Evolutionary conservation across 2,329 filamentous ascomycete species (phyloP).

Genomic region (Fusarium sp.): DNA sequence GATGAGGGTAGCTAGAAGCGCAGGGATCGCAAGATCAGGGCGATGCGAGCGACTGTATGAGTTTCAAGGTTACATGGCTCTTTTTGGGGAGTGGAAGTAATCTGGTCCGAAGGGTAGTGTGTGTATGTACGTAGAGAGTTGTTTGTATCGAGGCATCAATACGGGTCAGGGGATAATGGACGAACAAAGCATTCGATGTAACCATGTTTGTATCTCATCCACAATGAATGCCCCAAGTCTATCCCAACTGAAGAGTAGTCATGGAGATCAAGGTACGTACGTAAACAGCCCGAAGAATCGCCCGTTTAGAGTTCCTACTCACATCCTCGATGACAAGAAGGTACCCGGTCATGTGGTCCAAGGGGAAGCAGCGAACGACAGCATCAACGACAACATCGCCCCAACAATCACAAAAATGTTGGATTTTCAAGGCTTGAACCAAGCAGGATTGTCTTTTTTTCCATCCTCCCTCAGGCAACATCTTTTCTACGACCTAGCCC

Average conservation of each 20-base stretch:
- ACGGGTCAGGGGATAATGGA: background rate
- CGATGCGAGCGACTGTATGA: constrained; percentile 29
- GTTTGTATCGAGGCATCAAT: constrained; percentile 20
- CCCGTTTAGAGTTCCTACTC: background rate
- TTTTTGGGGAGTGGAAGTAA: constrained; percentile 11
- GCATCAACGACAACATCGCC: background rate
- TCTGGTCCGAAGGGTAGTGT: constrained; percentile 13
- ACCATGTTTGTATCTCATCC: background rate
- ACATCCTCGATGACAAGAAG: background rate
- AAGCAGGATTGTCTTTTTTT: too few relatives aligned
- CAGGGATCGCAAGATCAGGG: constrained; percentile 23
- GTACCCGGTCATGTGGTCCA: background rate
- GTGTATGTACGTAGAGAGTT: background rate
- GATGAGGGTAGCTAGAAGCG: constrained; percentile 47
- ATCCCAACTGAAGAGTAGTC: constrained; percentile 3
- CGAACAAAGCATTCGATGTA: background rate
- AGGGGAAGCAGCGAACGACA: background rate
- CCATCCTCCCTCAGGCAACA: background rate
- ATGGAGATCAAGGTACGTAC: background rate
- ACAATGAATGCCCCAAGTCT: background rate
- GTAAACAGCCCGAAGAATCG: background rate
- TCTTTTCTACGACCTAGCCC: background rate
- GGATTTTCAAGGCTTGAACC: background rate
- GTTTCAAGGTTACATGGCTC: background rate
- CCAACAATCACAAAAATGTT: background rate